Evolutionary conservation across 768 basidiomycete genomes (phyloP), one percentile per base, ranked within the genome.

Genomic region (Inosperma sp.): DNA sequence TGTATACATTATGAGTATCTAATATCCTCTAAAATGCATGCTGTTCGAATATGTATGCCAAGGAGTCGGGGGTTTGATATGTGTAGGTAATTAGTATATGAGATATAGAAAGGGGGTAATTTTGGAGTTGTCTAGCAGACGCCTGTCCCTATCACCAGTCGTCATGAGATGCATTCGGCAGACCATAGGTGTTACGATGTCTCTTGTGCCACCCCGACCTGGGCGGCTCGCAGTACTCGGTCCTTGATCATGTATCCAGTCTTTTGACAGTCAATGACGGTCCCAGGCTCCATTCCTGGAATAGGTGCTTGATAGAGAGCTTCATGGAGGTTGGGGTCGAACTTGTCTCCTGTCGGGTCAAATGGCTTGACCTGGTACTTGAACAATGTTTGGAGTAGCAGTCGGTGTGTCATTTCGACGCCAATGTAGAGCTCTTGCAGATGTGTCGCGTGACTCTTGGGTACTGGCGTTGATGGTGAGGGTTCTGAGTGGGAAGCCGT

Each of bases 291-390:
- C 71, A 89, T 91, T 12, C 80, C 88, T n/a, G 91, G 86, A 56
- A 93, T 77, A 17, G 94, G 93, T 21, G 82, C 89, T 71, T 94
- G 92, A 71, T 91, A 98, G 22, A 96, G 76, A 9, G 96, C 96
- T 70, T 99, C 96, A 62, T 98, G 95, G 26, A 74, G 71, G 69
- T 97, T 97, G 13, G 96, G 95, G 69, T 99, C 93, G 61, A 99
- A 99, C 57, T 75, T 76, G 68, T 95, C 92, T 35, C 95, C 95
- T 0, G 81, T 85, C 12, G 94, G 91, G 65, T 96, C 92, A 61
- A 93, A 96, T 1, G 88, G 82, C 52, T 86, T 90, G 66, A 98
- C 83, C 53, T 93, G 86, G 70, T 93, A 92, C 70, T 91, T 86
- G 73, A 84, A 89, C 27, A 99, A 77, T 2, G 90, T 94, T 64